Evolutionary conservation across 2,329 filamentous ascomycete species (phyloP).

Genomic region (Harringtonia aguacate): DNA sequence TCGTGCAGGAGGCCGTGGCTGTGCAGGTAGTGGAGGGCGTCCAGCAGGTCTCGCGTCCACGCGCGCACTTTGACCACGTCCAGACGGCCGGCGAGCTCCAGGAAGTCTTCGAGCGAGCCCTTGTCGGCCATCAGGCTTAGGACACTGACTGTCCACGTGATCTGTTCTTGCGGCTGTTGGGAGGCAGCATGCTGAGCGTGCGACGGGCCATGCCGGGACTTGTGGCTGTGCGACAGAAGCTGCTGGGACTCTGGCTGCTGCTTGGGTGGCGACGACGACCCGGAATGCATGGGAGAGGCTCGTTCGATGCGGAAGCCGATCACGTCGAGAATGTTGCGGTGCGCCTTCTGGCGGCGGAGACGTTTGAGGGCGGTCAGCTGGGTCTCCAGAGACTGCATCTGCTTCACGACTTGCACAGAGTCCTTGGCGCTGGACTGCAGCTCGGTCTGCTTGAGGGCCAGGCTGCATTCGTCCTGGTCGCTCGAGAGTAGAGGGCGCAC

Average conservation of each 20-base stretch:
- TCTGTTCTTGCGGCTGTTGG: constrained; percentile 25
- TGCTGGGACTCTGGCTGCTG: neutral
- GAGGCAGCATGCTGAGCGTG: constrained; percentile 15
- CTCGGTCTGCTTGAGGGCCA: constrained; percentile 63
- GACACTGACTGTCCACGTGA: constrained; percentile 61
- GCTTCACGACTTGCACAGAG: constrained; percentile 56
- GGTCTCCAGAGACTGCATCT: constrained; percentile 65
- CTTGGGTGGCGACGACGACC: neutral
- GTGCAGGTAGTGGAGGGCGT: constrained; percentile 81
- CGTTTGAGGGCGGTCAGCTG: constrained; percentile 66
- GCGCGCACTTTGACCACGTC: constrained; percentile 67
- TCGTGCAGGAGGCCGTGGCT: constrained; percentile 76
- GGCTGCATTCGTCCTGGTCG: constrained; percentile 44
- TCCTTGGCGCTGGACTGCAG: constrained; percentile 49
- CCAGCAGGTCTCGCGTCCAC: constrained; percentile 86
- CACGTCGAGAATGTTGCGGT: constrained; percentile 68
- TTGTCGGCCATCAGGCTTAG: constrained; percentile 70
- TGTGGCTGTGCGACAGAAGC: neutral
- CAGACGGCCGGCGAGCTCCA: constrained; percentile 68
- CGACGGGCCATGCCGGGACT: neutral
- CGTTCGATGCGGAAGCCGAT: constrained; percentile 71
- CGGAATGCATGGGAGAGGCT: neutral
- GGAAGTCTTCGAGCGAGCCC: constrained; percentile 69
- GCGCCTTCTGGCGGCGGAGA: constrained; percentile 65
- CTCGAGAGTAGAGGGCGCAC: constrained; percentile 57